Percentiles rank a stretch among this genome's conserved stretches.
These are phyloP conservation scores for Tardiomyces digboiensis DNA, from an alignment of 1,139 yeast genomes.

Conservation along the genomic window DNA sequence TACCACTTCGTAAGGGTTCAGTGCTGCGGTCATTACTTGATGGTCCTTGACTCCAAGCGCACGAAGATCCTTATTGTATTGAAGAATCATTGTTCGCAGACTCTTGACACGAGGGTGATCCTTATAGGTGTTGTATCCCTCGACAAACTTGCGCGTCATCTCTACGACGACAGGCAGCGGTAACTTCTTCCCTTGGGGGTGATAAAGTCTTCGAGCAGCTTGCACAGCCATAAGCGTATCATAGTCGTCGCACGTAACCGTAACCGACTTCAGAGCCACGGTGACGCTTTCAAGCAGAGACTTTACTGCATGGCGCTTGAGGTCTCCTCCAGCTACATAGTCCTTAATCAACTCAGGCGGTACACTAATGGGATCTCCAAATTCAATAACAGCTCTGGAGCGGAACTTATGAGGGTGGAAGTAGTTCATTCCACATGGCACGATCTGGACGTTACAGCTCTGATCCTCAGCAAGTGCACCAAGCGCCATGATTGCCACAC, in stretches of 20 bases:
- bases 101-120: constrained; percentile 60
- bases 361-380: constrained; percentile 81
- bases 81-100: constrained; percentile 50
- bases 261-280: constrained; percentile 74
- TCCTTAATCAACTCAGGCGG: constrained; percentile 51
- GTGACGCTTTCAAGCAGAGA: constrained; percentile 62
- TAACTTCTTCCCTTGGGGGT: constrained; percentile 60
- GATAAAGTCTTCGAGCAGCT: constrained; percentile 85
- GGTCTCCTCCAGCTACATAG: constrained; percentile 45
- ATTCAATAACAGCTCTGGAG: constrained; percentile 90
- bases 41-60: constrained; percentile 81
- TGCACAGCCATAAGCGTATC: constrained; percentile 90
- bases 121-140: constrained; percentile 67
- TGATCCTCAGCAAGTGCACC: constrained; percentile 76
- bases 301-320: constrained; percentile 55
- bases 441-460: constrained; percentile 66
- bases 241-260: constrained; percentile 87
- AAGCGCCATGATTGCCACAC: constrained; percentile 96
- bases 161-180: constrained; percentile 83
- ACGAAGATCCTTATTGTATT: constrained; percentile 58
- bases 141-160: constrained; percentile 75
- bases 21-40: constrained; percentile 62
- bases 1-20: constrained; percentile 37
- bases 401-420: constrained; percentile 94
- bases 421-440: constrained; percentile 96